Evolutionary conservation across 2,329 filamentous ascomycete genomes (phyloP).

Genomic region (Fusarium sp.): DNA sequence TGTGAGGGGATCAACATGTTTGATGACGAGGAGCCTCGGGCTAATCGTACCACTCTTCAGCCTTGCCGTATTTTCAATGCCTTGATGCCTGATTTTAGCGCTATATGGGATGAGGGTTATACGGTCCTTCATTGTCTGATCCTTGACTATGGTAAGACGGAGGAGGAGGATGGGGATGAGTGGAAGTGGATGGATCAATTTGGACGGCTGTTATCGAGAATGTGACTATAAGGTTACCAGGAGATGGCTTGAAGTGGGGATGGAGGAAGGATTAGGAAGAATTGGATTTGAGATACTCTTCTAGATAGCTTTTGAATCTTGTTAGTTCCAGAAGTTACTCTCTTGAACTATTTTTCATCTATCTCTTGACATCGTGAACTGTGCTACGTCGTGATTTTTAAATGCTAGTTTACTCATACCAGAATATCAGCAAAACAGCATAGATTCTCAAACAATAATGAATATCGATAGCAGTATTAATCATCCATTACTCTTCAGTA

Average conservation of each 20-base stretch:
- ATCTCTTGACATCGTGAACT: fast-evolving
- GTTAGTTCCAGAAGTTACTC: fast-evolving
- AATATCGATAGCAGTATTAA: too few species aligned
- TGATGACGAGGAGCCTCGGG: not conserved
- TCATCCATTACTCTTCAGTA: too few species aligned
- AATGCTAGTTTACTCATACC: fast-evolving
- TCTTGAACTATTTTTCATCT: not conserved
- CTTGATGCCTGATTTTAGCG: not conserved
- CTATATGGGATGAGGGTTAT: not conserved
- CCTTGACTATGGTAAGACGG: not conserved
- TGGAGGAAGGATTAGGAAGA: fast-evolving
- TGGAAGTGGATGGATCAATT: not conserved
- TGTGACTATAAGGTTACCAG: fast-evolving
- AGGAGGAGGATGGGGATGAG: not conserved
- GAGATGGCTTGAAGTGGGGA: fast-evolving
- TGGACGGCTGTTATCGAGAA: not conserved
- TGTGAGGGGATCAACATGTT: not conserved
- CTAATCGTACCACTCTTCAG: not conserved
- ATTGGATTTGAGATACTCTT: fast-evolving
- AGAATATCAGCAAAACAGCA: too few species aligned
- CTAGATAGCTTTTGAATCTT: fast-evolving
- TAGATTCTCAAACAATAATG: too few species aligned
- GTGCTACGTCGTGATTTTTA: fast-evolving
- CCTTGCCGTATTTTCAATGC: not conserved
- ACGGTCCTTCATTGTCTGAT: not conserved